A percentile compares a stretch with the other conserved stretches of the same genome.
Conservation (phyloP, 148 eudicot genomes). For the Chenopodium quinoa region DNA sequence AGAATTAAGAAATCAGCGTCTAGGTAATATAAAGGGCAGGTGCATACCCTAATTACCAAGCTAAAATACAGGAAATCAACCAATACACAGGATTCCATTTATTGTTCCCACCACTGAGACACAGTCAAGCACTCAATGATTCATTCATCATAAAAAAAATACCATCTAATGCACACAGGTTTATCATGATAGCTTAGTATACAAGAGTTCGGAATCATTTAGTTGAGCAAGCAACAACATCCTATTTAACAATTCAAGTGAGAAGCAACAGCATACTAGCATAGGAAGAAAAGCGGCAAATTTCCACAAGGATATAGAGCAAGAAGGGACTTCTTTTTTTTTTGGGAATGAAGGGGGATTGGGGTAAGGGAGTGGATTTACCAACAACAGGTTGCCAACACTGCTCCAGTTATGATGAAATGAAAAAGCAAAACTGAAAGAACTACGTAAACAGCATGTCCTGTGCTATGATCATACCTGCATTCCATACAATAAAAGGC, state of each 20-base stretch:
- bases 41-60: background rate
- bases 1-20: background rate
- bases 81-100: background rate
- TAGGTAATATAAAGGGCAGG: background rate
- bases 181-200: background rate
- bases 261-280: background rate
- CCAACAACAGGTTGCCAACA: slow-evolving; percentile 80
- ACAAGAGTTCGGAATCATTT: background rate
- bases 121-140: background rate
- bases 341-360: background rate
- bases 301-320: background rate
- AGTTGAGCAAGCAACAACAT: background rate
- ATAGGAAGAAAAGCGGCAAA: background rate
- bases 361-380: slow-evolving; percentile 28
- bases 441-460: slow-evolving; percentile 82
- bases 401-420: slow-evolving; percentile 60
- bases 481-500: slow-evolving; percentile 18
- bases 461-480: slow-evolving; percentile 95
- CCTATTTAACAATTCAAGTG: background rate
- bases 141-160: background rate
- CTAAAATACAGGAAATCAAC: background rate
- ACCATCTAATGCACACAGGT: background rate
- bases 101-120: background rate
- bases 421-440: slow-evolving; percentile 72
- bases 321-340: background rate